phyloP scores from a whole-genome alignment of 2,329 filamentous ascomycete species.

The Curvularia verruculosa region DNA sequence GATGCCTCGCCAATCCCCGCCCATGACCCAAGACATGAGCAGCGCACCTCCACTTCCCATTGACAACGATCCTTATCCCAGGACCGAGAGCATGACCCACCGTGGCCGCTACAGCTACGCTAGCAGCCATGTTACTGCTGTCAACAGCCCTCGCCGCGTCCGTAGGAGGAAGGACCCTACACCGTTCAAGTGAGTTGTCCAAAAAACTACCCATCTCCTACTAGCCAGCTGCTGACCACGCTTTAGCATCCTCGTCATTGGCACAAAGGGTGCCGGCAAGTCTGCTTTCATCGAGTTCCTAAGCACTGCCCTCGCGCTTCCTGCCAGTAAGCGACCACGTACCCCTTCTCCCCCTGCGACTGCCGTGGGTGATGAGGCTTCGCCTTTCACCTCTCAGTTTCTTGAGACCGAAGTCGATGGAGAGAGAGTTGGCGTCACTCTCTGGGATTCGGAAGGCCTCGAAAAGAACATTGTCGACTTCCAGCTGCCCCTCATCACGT shows the following conservation, averaged over 20 bases:
- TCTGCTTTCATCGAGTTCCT: slow-evolving; percentile 97
- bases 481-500: slow-evolving; percentile 87
- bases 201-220: not conserved
- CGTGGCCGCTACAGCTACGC: slow-evolving; percentile 96
- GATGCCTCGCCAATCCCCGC: slow-evolving; percentile 44
- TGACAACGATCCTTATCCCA: slow-evolving; percentile 76
- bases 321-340: slow-evolving; percentile 73
- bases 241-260: slow-evolving; percentile 83
- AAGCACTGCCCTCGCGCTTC: slow-evolving; percentile 80
- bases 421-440: slow-evolving; percentile 86
- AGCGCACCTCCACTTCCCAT: slow-evolving; percentile 52
- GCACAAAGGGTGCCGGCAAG: slow-evolving; percentile 86
- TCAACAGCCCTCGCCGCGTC: slow-evolving; percentile 91
- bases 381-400: slow-evolving; percentile 80
- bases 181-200: slow-evolving; percentile 85
- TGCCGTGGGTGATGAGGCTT: slow-evolving; percentile 53
- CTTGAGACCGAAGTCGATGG: slow-evolving; percentile 93
- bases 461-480: slow-evolving; percentile 96
- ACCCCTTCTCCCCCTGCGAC: slow-evolving; percentile 52
- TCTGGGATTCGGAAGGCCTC: slow-evolving; percentile 95
- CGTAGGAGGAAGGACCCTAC: slow-evolving; percentile 94
- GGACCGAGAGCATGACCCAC: slow-evolving; percentile 94
- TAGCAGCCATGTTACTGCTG: slow-evolving; percentile 84
- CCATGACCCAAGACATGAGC: slow-evolving; percentile 60
- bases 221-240: slow-evolving; percentile 26